Evolutionary conservation across 2,329 filamentous ascomycete species (phyloP).

Genomic region (Claviceps pusilla): DNA sequence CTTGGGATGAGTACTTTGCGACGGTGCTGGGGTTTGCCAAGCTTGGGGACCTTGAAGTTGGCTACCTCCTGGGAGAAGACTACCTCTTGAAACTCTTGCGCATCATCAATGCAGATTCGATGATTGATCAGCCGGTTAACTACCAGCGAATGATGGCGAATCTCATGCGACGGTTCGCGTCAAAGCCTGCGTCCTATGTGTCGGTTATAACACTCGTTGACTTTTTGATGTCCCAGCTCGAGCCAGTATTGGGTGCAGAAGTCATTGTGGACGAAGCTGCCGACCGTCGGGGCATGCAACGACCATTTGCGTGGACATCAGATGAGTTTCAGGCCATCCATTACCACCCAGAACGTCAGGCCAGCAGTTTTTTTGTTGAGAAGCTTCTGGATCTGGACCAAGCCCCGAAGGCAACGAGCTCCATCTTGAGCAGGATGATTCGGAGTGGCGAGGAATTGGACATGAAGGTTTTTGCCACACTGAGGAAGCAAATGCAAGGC

Average conservation of each 20-base stretch:
- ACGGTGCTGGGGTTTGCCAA: slow-evolving; percentile 52
- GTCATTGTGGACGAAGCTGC: slow-evolving; percentile 24
- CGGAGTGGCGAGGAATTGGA: slow-evolving; percentile 36
- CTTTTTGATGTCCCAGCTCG: slow-evolving; percentile 28
- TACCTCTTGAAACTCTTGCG: slow-evolving; percentile 45
- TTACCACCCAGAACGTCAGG: slow-evolving; percentile 18
- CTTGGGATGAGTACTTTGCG: slow-evolving; percentile 66
- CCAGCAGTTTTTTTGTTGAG: slow-evolving; percentile 41
- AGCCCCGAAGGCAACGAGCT: slow-evolving; percentile 33
- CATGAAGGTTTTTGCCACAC: slow-evolving; percentile 33
- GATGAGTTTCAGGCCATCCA: slow-evolving; percentile 32
- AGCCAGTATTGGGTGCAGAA: slow-evolving; percentile 20
- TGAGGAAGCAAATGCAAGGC: slow-evolving; percentile 39
- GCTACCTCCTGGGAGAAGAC: slow-evolving; percentile 42
- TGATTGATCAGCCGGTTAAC: slow-evolving; percentile 34
- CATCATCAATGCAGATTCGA: slow-evolving; percentile 45
- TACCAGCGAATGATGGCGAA: slow-evolving; percentile 39
- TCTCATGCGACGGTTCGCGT: slow-evolving; percentile 33
- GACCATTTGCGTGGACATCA: slow-evolving; percentile 28
- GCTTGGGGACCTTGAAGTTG: slow-evolving; percentile 43
- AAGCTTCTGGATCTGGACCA: slow-evolving; percentile 51
- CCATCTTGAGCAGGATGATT: slow-evolving; percentile 44
- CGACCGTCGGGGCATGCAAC: slow-evolving; percentile 23
- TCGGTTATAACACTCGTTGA: slow-evolving; percentile 36
- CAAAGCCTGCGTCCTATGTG: slow-evolving; percentile 38